Evolutionary conservation across 495 filamentous ascomycete species (phyloP), one percentile per base, ranked within the genome.

Genomic region (Penicillium coprophilum): DNA sequence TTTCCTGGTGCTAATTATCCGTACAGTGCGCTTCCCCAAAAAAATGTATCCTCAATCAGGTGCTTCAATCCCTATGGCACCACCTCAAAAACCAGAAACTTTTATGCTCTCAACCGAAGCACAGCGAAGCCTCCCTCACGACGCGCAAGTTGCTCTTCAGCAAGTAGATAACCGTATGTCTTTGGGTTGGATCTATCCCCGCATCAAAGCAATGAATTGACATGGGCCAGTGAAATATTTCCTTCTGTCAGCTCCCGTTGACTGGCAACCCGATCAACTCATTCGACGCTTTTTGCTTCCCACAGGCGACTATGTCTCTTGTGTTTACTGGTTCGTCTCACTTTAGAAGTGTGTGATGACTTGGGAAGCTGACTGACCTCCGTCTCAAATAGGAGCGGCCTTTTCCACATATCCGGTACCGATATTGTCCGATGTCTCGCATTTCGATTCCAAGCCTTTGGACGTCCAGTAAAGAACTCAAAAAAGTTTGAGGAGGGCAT

Each of bases 401-500:
- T 98, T 62, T 98, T 97, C 73, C 95, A 98, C 77, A 95, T 98
- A 63, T 97, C 94, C 31, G 94, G 94, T 58, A 98, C 94, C 59
- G 94, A 98, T 73, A 98, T 98, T 64, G 94, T 98, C 49, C 85
- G 95, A 83, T 97, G 95, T 64, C 85, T 98, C 32, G 94, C 95
- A 21, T 98, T 98, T 78, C 85, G 94, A 67, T 98, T 98, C 78
- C 93, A 97, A 73, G 94, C 94, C 43, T 98, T 98, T 62, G 94
- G 94, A 53, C 90, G 94, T 39, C 94, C 94, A 3, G 94, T 98
- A 36, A 97, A 97, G 83, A 98, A 98, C 78, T 95, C 95, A 31
- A 98, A 98, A 78, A 98, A 98, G 73, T 98, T 98, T 71, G 94
- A 98, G 74, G 94, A 98, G 71, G 94, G 94, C 58, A 97, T 98